phyloP scores from a whole-genome alignment of 768 basidiomycete genomes.

The Gautieria morchelliformis region DNA sequence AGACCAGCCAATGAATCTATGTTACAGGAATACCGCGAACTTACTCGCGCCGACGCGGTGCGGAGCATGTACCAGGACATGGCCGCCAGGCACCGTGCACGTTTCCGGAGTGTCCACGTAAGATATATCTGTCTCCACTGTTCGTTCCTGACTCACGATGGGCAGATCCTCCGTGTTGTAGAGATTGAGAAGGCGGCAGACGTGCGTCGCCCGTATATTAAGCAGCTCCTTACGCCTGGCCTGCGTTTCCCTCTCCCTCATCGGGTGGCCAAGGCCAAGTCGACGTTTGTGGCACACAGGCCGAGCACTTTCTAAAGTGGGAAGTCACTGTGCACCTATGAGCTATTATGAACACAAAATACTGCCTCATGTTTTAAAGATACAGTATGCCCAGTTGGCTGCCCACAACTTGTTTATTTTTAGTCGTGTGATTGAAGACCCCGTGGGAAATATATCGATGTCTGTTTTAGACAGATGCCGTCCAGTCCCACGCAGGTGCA shows the following conservation, averaged over 20 bases:
- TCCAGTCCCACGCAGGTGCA: neutral
- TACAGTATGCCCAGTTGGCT: neutral
- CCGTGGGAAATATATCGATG: neutral
- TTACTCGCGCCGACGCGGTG: conserved; percentile 89
- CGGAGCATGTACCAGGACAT: conserved; percentile 98
- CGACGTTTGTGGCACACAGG: conserved; percentile 72
- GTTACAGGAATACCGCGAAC: conserved; percentile 81
- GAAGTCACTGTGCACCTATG: neutral
- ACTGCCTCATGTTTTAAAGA: neutral
- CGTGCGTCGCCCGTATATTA: conserved; percentile 94
- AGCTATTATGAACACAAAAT: neutral
- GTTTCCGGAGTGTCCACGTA: conserved; percentile 97
- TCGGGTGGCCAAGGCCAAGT: conserved; percentile 68
- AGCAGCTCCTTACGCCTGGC: conserved; percentile 79
- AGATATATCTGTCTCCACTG: conserved; percentile 21
- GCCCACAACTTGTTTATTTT: neutral
- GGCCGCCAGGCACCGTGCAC: conserved; percentile 97
- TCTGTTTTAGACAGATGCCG: neutral
- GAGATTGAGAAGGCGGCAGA: conserved; percentile 91
- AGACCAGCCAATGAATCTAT: neutral
- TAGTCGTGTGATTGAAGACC: neutral
- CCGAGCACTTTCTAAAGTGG: conserved; percentile 55
- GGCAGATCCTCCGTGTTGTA: conserved; percentile 90
- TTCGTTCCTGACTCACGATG: neutral
- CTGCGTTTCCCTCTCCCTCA: conserved; percentile 93